phyloP scores from a whole-genome alignment of 164 flowering plant species.

The Annona cherimola region DNA sequence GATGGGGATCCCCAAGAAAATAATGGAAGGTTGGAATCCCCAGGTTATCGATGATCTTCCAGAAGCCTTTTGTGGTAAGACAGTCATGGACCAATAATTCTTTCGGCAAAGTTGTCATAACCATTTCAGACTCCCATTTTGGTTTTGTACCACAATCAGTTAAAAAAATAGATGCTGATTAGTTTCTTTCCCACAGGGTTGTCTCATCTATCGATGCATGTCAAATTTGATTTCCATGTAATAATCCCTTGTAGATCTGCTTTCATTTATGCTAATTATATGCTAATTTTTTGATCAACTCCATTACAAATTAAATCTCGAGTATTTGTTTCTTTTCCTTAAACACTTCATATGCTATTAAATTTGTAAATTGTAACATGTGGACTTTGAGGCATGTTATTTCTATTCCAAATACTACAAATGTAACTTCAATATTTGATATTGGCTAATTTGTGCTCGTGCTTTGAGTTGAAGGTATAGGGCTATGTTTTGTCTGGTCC shows the following conservation, averaged over 20 bases:
- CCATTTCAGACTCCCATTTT: not conserved
- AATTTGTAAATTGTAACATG: too few relatives aligned
- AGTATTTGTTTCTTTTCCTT: not conserved
- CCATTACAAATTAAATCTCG: not conserved
- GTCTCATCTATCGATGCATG: not conserved
- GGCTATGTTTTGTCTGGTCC: too few relatives aligned
- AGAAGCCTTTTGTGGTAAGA: conserved; percentile 71
- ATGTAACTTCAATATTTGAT: too few relatives aligned
- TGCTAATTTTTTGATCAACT: not conserved
- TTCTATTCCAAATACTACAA: too few relatives aligned
- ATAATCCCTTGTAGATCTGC: not conserved
- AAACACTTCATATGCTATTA: too few relatives aligned
- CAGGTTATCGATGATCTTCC: conserved; percentile 72
- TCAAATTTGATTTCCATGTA: not conserved
- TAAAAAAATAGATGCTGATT: not conserved
- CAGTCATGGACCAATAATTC: not conserved
- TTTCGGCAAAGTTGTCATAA: not conserved
- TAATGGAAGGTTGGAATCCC: conserved; percentile 67
- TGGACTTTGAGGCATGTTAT: too few relatives aligned
- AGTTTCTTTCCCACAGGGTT: not conserved
- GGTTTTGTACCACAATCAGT: not conserved
- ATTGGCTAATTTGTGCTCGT: too few relatives aligned
- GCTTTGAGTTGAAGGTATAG: too few relatives aligned
- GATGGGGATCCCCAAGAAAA: conserved; percentile 51
- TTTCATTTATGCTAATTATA: too few relatives aligned